Base-by-base conservation (phyloP, 192 early-diverging fungal genomes). In the Geranomyces variabilis region DNA sequence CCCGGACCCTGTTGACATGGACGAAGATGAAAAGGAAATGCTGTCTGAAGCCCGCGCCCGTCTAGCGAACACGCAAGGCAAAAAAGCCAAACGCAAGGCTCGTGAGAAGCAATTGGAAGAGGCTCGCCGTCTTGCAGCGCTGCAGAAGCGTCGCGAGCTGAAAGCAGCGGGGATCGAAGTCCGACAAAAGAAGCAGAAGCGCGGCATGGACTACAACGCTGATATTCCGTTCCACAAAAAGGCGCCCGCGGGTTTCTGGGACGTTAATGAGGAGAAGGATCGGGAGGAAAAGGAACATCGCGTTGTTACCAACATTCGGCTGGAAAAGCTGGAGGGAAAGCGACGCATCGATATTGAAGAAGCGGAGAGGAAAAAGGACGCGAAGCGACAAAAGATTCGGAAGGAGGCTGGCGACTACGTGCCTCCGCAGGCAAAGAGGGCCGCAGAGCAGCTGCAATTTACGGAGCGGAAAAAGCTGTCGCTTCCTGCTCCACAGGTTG, bases 1-100 rank as follows among this genome's bases (percentile, higher is more conserved):
- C 13, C 97, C 97, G 1, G 97, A 99, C 78, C 95, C 97, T 14
- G 93, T 99, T 1, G 97, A 99, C 75, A 99, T 99, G 97, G 97
- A 99, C 66, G 96, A 97, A 76, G 96, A 98, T 60, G 96, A 99
- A 83, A 99, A 99, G 83, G 97, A 99, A 78, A 99, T 99, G 97
- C 85, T 99, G 24, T 94, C 93, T 4, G 97, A 99, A 77, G 97
- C 97, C 24, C 89, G 97, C 58, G 97, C 97, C 21, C 86, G 97
- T 75, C 83, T 99, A 59, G 97, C 97, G n/a, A 99, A 99, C 77
- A 99, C 97, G 8, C 96, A 98, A 77, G 97, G 97, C 59, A 99
- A 99, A 72, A 99, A 99, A 68, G 96, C 97, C 21, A 99, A 99
- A 77, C 89, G 97, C 75, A 99, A 97, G 86, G 97, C 97, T 14